Conservation (phyloP, 2,329 filamentous ascomycete genomes). For the Botryosphaeria dothidea region DNA sequence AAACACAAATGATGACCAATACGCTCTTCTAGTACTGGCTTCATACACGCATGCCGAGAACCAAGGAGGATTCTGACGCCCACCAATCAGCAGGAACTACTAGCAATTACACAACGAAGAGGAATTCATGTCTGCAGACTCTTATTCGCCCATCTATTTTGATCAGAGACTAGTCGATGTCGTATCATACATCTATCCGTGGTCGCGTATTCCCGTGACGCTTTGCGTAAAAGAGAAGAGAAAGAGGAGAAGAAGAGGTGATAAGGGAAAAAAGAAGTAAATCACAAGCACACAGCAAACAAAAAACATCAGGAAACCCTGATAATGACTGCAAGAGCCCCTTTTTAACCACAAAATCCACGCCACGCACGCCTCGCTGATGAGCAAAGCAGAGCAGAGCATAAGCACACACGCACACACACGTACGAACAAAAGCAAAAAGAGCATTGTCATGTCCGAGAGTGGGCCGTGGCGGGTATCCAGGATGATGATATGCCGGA, state of each 20-base stretch:
- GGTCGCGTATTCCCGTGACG: conserved; percentile 11
- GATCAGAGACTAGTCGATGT: not conserved
- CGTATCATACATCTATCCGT: conserved; percentile 16
- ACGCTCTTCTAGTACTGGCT: too few relatives aligned
- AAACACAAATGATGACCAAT: too few relatives aligned
- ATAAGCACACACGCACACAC: not conserved
- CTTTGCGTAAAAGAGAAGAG: not conserved
- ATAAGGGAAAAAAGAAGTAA: not conserved
- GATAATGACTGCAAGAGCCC: not conserved
- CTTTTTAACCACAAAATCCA: not conserved
- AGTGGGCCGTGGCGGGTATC: conserved; percentile 4
- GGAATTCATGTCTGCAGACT: too few relatives aligned
- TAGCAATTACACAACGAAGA: too few relatives aligned
- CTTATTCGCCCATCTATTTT: not conserved
- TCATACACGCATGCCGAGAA: too few relatives aligned
- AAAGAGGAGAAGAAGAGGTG: not conserved
- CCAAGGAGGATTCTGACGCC: too few relatives aligned
- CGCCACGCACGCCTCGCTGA: conserved; percentile 7
- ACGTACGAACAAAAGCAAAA: not conserved
- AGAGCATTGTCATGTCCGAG: not conserved
- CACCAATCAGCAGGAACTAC: too few relatives aligned
- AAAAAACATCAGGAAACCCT: not conserved
- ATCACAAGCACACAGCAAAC: not conserved
- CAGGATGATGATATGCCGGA: not conserved
- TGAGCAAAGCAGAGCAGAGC: not conserved